Base-by-base conservation (phyloP, 139 green algal genomes). In the Tetradesmus lagerheimii region DNA sequence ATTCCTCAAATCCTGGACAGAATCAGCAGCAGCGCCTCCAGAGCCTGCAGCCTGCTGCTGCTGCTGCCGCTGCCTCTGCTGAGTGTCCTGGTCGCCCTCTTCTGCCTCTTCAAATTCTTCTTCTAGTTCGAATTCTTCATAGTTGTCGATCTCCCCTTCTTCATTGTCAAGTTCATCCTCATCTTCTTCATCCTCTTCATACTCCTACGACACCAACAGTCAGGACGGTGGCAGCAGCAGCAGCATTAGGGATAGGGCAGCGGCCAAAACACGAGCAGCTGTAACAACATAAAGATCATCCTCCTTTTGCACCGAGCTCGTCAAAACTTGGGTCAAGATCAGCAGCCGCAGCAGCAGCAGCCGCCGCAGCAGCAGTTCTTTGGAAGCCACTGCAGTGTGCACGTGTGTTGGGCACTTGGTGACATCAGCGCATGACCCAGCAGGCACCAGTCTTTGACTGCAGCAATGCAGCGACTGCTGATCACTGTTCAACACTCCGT, bases 111-210 rank as follows among this genome's bases (percentile, higher is more conserved):
- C 89, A 25, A 74, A 83, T 11, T 93, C 91, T n/a, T 78, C 87
- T 71, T 87, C 74, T 41, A 88, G 35, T 64, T 85, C 83, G 45
- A 71, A 77, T n/a, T 91, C 91, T 39, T 90, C 89, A 12, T 66
- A 83, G 9, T 93, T 87, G n/a, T 78, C 87, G 53, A 82, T 43
- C 39, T 89, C 85, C 4, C 53, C 66, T 20, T 89, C 89, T 25
- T 89, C 66, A 80, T 35, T 43, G 31, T 86, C 81, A 31, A 79
- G 23, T 6, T 80, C 87, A 37, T 90, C 85, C 23, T 90, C 85
- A n/a, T 85, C 85, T 45, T 92, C 88, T 43, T 87, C 88, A 1
- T 86, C 85, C 34, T 91, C 89, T 47, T 86, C 88, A 77, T 88
- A 57, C 66, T 77, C 81, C 18, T 87, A 8, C n/a, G 57, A 23